Evolutionary conservation across 2,329 filamentous ascomycete genomes (phyloP), one percentile per base, ranked within the genome.

Genomic region (Alternaria arborescens): DNA sequence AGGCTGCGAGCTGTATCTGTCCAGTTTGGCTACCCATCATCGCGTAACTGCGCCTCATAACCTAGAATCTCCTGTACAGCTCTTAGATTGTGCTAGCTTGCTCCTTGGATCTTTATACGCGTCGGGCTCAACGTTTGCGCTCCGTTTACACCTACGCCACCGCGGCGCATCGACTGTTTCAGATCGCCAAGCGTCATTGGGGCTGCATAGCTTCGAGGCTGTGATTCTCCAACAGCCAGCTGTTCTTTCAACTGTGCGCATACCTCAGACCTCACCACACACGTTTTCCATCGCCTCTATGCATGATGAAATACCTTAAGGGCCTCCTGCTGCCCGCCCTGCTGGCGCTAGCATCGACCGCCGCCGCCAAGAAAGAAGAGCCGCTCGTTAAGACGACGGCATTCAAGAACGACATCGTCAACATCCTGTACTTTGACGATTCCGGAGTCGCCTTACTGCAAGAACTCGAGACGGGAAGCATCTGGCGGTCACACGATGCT

Each of bases 391-490:
- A 85, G 63, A 81, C 84, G 60, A 91, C 83, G 54, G 79, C 85
- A 47, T 91, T 97, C 80, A 82, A 90, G 44, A 83, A 88, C 71
- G 79, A 84, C 55, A 91, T 93, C 1, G 76, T 81, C 55, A 88
- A 89, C 75, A 82, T 97, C 67, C 91, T 91, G 80, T 99, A 97
- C 81, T 98, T 99, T 75, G 90, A 95, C 73, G 92, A 94, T 77
- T 94, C 92, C 67, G 90, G 97, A 77, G 87, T 91, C 52, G 84
- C 97, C 60, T 80, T 98, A 46, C 89, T 93, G 74, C 88, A 90
- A 71, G 91, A 97, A 76, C 74, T 82, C 51, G 78, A 84, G 14
- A 85, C 85, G 41, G 84, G 85, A 61, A 88, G 87, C 64, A 84
- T 97, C 52, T 93, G 89, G 78, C 89, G 92, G 61, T 97, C 94